Base-by-base conservation (phyloP, 2,329 filamentous ascomycete species). In the Fusarium goolgardi region DNA sequence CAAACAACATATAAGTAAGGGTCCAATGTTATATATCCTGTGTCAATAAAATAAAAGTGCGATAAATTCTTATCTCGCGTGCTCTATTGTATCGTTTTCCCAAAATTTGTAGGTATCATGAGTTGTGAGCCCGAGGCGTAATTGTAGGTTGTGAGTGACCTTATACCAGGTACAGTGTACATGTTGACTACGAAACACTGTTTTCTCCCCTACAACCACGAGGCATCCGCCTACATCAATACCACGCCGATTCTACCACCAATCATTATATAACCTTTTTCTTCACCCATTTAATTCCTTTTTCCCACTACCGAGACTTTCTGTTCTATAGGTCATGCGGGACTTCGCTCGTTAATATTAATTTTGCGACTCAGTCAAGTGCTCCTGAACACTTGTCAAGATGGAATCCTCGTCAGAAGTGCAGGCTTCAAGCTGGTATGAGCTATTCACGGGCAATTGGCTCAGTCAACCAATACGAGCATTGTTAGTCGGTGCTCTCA, bases 311-410 rank as follows among this genome's bases (percentile, higher is more conserved):
- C 20, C 10, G 4, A 21, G 13, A 16, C 5, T 21, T 37, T 8
- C n/a, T 3, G 13, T 13, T 23, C 29, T 11, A 4, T 13, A 18
- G 25, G n/a, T 2, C 31, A 54, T 64, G 61, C 32, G 25, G n/a
- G 4, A 11, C 10, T n/a, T 13, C n/a, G 15, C 16, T 25, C 27
- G n/a, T 16, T 6, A 25, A 15, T 23, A 13, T 29, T 34, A 6
- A 25, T 21, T 27, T 40, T 34, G 27, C n/a, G 29, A 23, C 20
- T 37, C 23, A 16, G 18, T 34, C n/a, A 15, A 52, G 47, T 43
- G 9, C 52, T 39, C 21, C 56, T 67, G 63, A 63, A 73, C 71
- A 73, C 71, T 63, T 73, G 71, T 73, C 71, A 73, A 65, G 59
- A 73, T 74, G 70, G 64, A 66, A 39, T 45, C 57, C 47, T 50